These are phyloP conservation scores for Gillenia trifoliata DNA, from an alignment of 306 rosid species.

Conservation along the genomic window DNA sequence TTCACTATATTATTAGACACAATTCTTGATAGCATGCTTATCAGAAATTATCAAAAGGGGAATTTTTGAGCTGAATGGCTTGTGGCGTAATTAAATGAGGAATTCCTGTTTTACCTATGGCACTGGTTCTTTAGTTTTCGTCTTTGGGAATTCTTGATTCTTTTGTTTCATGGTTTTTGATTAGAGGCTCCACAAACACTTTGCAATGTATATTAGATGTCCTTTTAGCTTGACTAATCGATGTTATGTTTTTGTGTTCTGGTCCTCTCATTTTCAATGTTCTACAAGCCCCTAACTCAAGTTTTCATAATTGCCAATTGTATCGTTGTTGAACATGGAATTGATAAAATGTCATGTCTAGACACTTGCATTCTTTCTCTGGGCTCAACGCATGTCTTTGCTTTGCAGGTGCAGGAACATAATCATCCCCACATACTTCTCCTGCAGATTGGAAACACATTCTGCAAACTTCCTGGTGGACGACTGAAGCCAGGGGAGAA, in stretches of 20 bases:
- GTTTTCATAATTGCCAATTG: neutral
- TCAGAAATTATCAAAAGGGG: neutral
- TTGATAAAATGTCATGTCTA: neutral
- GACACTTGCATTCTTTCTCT: constrained; percentile 7
- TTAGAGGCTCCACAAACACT: neutral
- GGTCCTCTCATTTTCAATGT: neutral
- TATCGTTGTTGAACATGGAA: neutral
- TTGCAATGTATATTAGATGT: neutral
- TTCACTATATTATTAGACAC: neutral
- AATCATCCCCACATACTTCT: constrained; percentile 99
- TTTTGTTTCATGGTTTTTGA: neutral
- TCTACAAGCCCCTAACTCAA: neutral
- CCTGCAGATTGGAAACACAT: constrained; percentile 94
- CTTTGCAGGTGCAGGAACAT: constrained; percentile 91
- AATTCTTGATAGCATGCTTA: neutral
- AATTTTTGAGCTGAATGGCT: neutral
- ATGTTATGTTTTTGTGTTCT: neutral
- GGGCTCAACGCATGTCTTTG: constrained; percentile 1
- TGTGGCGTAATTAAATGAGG: neutral
- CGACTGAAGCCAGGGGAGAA: constrained; percentile 98
- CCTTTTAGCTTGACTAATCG: neutral
- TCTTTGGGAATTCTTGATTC: neutral
- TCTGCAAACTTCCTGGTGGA: constrained; percentile 99
- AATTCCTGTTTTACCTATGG: neutral
- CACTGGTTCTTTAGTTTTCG: neutral